Evolutionary conservation across 495 filamentous ascomycete genomes (phyloP), one percentile per base, ranked within the genome.

Genomic region (Bryoglossum gracile): DNA sequence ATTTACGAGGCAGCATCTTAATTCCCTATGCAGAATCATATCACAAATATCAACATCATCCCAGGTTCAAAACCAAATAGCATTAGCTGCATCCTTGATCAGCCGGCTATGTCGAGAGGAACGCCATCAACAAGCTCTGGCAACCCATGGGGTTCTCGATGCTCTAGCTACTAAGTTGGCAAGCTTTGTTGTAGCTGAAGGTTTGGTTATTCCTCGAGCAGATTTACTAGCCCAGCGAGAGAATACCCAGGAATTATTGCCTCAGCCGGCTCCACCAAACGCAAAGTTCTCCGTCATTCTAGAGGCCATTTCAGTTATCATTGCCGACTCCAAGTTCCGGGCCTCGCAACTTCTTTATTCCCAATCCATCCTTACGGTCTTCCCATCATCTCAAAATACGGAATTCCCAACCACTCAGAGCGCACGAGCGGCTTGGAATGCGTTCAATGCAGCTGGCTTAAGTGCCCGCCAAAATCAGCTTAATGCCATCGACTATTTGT

Each of bases 251-350:
- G 63, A 66, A 19, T 64, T 66, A 42, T 73, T 74, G 45, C 78
- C 74, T 21, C 64, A 67, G 8, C 75, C 82, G 33, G 77, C 86
- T 5, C 76, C 81, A 1, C 65, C 65, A 22, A 68, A 70, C 8
- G 72, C 74, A n/a, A 73, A 77, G 25, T 65, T 95, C 35, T 73
- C 81, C 5, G 73, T 79, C 22, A 76, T 94, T 37, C 65, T 98
- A n/a, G 84, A 89, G 48, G 87, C 90, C 1, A 78, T 94, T 36
- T 78, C 81, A 9, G 75, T 80, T 33, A 89, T 97, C 35, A 78
- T 95, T 47, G 73, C 81, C 34, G 76, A 84, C 52, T 96, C 92
- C 0, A 83, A 82, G 43, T 84, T 79, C 65, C 79, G 88, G 14
- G 81, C 84, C 13, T 79, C 81, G 48, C 77, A 86, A 53, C 79